Conservation (phyloP, 306 rosid genomes). For the Lathyrus tuberosus region DNA sequence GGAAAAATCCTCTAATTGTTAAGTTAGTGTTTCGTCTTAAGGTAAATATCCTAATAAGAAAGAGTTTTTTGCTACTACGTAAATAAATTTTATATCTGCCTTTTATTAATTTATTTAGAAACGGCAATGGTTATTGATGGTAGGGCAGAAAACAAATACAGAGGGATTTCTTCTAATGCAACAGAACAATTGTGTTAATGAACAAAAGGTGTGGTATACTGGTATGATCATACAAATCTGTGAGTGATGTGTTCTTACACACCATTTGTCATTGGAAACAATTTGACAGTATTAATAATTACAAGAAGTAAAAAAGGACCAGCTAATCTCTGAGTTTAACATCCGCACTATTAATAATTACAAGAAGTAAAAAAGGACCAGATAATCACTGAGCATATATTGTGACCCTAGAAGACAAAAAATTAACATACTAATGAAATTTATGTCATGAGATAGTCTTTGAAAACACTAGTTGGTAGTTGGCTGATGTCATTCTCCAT, state of each 20-base stretch:
- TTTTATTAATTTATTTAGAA: constrained; percentile 36
- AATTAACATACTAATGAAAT: constrained; percentile 8
- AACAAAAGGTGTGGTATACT: constrained; percentile 31
- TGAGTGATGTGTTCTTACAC: constrained; percentile 9
- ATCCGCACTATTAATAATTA: constrained; percentile 6
- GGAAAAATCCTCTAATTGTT: constrained; percentile 14
- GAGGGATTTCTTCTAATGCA: constrained; percentile 43
- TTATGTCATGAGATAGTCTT: background rate
- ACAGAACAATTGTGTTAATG: constrained; percentile 34
- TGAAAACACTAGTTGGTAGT: background rate
- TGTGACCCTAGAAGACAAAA: constrained; percentile 22
- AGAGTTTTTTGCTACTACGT: background rate
- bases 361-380: background rate
- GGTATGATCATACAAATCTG: background rate
- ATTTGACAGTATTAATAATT: constrained; percentile 1
- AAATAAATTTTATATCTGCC: background rate
- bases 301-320: background rate
- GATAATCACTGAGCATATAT: constrained; percentile 19
- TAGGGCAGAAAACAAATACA: constrained; percentile 76
- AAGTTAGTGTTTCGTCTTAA: constrained; percentile 13
- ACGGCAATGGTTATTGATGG: constrained; percentile 35
- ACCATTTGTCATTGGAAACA: background rate
- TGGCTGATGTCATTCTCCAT: constrained; percentile 11
- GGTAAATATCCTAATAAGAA: background rate
- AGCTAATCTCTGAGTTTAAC: constrained; percentile 13